Conservation (phyloP, 2,329 filamentous ascomycete species). For the Whalleya microplaca region DNA sequence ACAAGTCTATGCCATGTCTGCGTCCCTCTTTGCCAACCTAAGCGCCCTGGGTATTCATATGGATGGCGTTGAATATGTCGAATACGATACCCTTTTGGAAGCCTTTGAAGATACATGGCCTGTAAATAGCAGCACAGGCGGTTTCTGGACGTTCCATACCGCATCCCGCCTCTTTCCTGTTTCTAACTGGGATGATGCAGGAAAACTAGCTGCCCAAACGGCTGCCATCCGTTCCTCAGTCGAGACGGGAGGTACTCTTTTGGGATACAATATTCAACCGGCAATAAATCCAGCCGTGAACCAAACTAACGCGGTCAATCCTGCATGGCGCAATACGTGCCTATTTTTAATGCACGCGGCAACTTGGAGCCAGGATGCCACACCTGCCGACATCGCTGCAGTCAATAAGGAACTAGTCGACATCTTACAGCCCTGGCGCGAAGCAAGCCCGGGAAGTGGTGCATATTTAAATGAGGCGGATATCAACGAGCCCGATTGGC, state of each 20-base stretch:
- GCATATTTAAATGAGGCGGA: constrained; percentile 57
- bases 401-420: no score
- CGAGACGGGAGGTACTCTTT: constrained; percentile 19
- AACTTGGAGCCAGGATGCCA: constrained; percentile 17
- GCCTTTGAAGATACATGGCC: constrained; percentile 26
- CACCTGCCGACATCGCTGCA: no score
- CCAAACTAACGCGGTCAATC: constrained; percentile 28
- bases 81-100: constrained; percentile 17
- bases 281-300: constrained; percentile 22
- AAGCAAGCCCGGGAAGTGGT: constrained; percentile 41
- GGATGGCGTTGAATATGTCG: constrained; percentile 10
- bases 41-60: constrained; percentile 13
- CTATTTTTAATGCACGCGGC: constrained; percentile 19
- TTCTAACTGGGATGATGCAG: constrained; percentile 26
- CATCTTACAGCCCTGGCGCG: no score
- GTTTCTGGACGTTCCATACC: constrained; percentile 26
- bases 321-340: constrained; percentile 21
- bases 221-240: constrained; percentile 15
- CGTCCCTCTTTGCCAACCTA: constrained; percentile 22
- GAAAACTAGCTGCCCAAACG: constrained; percentile 16
- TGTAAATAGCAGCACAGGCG: constrained; percentile 16
- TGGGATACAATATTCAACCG: constrained; percentile 26
- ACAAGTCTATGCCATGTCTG: constrained; percentile 23
- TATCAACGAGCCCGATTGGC: constrained; percentile 49
- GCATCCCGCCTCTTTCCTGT: constrained; percentile 24